Conservation (phyloP, 176 grass and related monocot species). For the Oryza australiensis region DNA sequence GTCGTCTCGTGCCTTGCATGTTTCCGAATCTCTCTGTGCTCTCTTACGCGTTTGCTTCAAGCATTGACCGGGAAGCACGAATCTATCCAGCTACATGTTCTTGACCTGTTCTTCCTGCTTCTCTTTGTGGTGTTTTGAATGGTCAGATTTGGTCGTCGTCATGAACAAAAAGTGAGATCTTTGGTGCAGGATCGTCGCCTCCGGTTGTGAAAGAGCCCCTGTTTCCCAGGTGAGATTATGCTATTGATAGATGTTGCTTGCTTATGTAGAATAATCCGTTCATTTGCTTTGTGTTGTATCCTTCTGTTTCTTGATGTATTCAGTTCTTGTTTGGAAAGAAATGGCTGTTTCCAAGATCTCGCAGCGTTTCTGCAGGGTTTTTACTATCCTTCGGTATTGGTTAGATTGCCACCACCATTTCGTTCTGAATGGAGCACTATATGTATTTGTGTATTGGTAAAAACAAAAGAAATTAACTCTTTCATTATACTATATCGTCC, state of each 20-base stretch:
- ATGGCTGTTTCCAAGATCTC: slow-evolving; percentile 23
- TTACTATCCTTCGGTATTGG: slow-evolving; percentile 17
- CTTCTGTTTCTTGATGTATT: not conserved
- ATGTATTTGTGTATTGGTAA: not conserved
- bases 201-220: not conserved
- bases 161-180: slow-evolving; percentile 18
- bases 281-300: not conserved
- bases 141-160: slow-evolving; percentile 16
- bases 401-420: not conserved
- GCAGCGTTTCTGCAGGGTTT: not conserved
- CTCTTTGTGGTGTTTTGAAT: slow-evolving; percentile 21
- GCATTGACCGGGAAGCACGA: slow-evolving; percentile 34
- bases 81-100: slow-evolving; percentile 42
- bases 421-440: slow-evolving; percentile 26
- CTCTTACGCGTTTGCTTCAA: slow-evolving; percentile 44
- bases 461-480: not conserved
- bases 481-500: not conserved
- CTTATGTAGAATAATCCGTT: slow-evolving; percentile 17
- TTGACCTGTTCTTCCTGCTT: slow-evolving; percentile 13
- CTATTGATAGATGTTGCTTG: slow-evolving; percentile 9
- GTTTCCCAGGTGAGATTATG: slow-evolving; percentile 38
- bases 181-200: not conserved
- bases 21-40: slow-evolving; percentile 20
- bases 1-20: slow-evolving; percentile 39
- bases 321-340: not conserved